These are phyloP conservation scores for Pichia sorboxylosa DNA, from an alignment of 1,139 yeast species.

Conservation along the genomic window DNA sequence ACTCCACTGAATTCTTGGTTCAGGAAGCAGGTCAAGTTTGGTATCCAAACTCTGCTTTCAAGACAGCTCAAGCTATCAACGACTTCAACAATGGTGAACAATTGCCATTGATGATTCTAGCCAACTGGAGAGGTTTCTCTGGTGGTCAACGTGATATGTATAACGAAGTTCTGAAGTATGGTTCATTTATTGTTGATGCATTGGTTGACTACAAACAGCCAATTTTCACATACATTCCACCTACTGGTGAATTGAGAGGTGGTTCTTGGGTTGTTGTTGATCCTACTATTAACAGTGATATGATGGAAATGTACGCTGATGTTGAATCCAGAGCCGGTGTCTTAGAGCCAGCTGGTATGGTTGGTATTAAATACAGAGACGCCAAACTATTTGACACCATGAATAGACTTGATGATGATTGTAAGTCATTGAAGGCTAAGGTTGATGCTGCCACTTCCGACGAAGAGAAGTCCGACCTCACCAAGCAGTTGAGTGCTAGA, in stretches of 20 bases:
- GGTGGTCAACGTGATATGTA: slow-evolving; percentile 99
- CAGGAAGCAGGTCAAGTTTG: slow-evolving; percentile 99
- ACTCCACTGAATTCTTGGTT: slow-evolving; percentile 72
- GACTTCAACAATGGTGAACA: slow-evolving; percentile 98
- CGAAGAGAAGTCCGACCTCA: slow-evolving; percentile 56
- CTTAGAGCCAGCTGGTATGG: slow-evolving; percentile 98
- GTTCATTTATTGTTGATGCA: slow-evolving; percentile 94
- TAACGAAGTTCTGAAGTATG: slow-evolving; percentile 93
- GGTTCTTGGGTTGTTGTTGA: slow-evolving; percentile 99
- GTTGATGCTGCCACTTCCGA: slow-evolving; percentile 40
- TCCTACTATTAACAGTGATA: slow-evolving; percentile 90
- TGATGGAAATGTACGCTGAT: slow-evolving; percentile 99
- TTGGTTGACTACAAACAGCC: slow-evolving; percentile 94
- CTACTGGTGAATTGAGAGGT: slow-evolving; percentile 96
- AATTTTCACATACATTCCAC: slow-evolving; percentile 91
- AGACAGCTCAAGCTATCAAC: slow-evolving; percentile 95
- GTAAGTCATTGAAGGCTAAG: slow-evolving; percentile 53
- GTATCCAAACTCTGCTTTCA: slow-evolving; percentile 98
- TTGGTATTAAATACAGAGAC: slow-evolving; percentile 92
- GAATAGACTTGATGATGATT: slow-evolving; percentile 75
- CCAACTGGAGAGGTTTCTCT: slow-evolving; percentile 99
- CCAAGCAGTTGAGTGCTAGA: slow-evolving; percentile 61
- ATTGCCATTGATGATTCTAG: slow-evolving; percentile 90
- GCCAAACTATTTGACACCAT: slow-evolving; percentile 82
- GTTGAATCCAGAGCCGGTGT: slow-evolving; percentile 97